Evolutionary conservation across 495 filamentous ascomycete genomes (phyloP), one percentile per base, ranked within the genome.

Genomic region (Clavariopsis aquatica): DNA sequence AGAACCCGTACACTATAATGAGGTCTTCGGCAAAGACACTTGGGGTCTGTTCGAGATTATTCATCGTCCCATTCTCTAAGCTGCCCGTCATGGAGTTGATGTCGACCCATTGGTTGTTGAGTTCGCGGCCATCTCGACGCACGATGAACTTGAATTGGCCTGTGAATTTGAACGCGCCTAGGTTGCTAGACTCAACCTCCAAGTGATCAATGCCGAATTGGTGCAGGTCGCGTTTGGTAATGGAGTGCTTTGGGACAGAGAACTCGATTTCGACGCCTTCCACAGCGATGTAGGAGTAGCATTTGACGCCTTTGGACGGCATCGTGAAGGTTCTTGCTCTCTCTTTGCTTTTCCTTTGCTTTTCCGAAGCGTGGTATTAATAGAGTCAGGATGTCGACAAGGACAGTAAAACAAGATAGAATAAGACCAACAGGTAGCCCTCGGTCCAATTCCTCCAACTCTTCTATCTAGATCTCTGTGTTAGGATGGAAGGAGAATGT

Each of bases 251-350:
- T 9, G 81, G 81, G 7, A 82, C 79, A 15, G 76, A 75, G 45
- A 81, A 74, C 62, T 80, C 76, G 52, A 83, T 77, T 22, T 69
- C 57, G 62, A 75, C 74, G 68, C 75, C 79, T 3, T 71, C 69
- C 8, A 79, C 78, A 12, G 75, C 72, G 53, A 81, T 78, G 74
- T 81, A 83, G n/a, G 78, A 73, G 69, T 75, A 81, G 17, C 68
- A 71, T 22, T 77, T 76, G 52, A 82, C 69, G 27, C 81, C 80
- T 73, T 83, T 83, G 71, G 78, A 80, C 0, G 79, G 81, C 81
- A 82, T 83, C 4, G 10, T 66, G 36, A 28, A 6, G 45, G 45
- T n/a, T 47, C 17, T 19, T 7, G 4, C n/a, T n/a, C 10, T 27
- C 2, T 10, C 7, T 15, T 24, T 22, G n/a, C 6, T 24, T 27